Evolutionary conservation across 108 stramenopile species (phyloP), one percentile per base, ranked within the genome.

Genomic region (Epipyxis sp.): DNA sequence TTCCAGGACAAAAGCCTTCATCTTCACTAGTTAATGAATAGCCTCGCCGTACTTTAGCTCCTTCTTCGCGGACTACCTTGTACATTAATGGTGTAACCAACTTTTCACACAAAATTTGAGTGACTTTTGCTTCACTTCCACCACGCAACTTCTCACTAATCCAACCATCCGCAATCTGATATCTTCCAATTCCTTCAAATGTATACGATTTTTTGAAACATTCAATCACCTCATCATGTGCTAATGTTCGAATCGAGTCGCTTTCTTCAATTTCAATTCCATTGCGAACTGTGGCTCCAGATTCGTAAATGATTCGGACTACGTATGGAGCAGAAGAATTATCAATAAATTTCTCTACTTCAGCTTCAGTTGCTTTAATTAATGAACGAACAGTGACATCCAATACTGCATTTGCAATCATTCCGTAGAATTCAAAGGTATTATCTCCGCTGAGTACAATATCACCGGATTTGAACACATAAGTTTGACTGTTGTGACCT

Each of bases 91-190:
- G 77, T 42, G 77, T 42, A 35, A 32, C 61, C 20, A 65, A 65
- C 20, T 32, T 16, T 25, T 65, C 34, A 35, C 35, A 6, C 30
- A 65, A 32, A 37, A 65, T 65, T 29, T 32, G 61, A 35, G 34
- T 32, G 25, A 65, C 61, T 80, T 40, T 59, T 44, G 83, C 84
- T 50, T 81, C 76, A 79, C 25, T 32, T 1, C 76, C 83, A 29
- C 83, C 83, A 25, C 84, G 79, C n/a, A 85, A 59, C 69, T 82
- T 41, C 58, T 81, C 84, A 77, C 83, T 83, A 44, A 85, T 83
- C 84, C 84, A 85, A 35, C 59, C 77, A 69, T 69, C 54, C 10
- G 29, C 45, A 20, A 81, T 80, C 61, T 76, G 78, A 59, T 61
- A 83, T 42, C 84, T 82, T 35, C 45, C 68, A 40, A 83, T 83